phyloP scores from a whole-genome alignment of 805 yeast genomes.

The Priceomyces haplophilus region DNA sequence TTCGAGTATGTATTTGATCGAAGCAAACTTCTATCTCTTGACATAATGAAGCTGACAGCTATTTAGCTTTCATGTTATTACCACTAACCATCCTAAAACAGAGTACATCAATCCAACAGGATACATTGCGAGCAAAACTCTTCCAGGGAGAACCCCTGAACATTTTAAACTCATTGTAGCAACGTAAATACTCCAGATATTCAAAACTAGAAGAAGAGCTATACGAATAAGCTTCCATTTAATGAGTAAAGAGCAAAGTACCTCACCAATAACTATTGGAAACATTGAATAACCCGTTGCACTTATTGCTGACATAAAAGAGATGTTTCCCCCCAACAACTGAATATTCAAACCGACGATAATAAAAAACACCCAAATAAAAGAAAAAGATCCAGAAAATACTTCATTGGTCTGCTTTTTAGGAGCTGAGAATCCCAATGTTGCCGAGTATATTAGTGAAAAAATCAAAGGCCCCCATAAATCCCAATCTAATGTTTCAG shows the following conservation, averaged over 20 bases:
- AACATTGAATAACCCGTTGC: slow-evolving; percentile 70
- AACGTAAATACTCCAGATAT: slow-evolving; percentile 63
- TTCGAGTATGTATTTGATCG: too few species aligned
- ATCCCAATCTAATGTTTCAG: slow-evolving; percentile 49
- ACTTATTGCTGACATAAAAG: slow-evolving; percentile 65
- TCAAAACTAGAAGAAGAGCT: slow-evolving; percentile 42
- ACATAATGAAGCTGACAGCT: too few species aligned
- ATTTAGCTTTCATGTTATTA: slow-evolving; percentile 43
- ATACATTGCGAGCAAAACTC: slow-evolving; percentile 59
- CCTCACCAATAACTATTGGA: slow-evolving; percentile 57
- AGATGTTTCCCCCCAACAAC: slow-evolving; percentile 57
- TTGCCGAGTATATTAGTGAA: slow-evolving; percentile 52
- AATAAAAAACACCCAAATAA: slow-evolving; percentile 61
- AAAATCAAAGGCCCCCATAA: slow-evolving; percentile 72
- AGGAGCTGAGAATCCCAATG: slow-evolving; percentile 48
- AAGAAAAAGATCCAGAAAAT: slow-evolving; percentile 61
- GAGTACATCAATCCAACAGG: slow-evolving; percentile 65
- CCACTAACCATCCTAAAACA: slow-evolving; percentile 63
- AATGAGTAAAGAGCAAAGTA: slow-evolving; percentile 46
- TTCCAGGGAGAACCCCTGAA: slow-evolving; percentile 62
- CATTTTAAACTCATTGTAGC: slow-evolving; percentile 60
- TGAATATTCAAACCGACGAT: slow-evolving; percentile 64
- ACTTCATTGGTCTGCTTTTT: slow-evolving; percentile 47
- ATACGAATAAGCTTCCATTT: slow-evolving; percentile 49
- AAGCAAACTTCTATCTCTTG: too few species aligned